phyloP scores from a whole-genome alignment of 139 green algal genomes.

The Choricystis sp. region DNA sequence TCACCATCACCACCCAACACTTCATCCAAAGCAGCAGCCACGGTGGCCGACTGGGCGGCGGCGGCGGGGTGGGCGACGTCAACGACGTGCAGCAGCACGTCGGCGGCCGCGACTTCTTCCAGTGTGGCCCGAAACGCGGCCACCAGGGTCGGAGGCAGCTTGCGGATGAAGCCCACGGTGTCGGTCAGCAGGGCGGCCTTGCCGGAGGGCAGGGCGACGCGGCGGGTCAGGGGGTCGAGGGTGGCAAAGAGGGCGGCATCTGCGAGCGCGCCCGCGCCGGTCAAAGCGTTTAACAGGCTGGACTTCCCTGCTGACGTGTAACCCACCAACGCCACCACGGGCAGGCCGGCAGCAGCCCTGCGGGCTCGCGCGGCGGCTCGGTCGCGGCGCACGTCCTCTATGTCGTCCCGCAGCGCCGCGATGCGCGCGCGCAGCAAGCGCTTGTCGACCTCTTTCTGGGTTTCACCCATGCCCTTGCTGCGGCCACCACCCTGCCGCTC shows the following conservation, averaged over 20 bases:
- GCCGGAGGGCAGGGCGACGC: constrained; percentile 52
- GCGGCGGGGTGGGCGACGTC: constrained; percentile 66
- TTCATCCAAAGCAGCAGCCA: constrained; percentile 50
- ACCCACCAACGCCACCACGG: constrained; percentile 75
- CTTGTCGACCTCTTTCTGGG: constrained; percentile 97
- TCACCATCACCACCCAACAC: constrained; percentile 21
- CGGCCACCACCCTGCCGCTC: constrained; percentile 64
- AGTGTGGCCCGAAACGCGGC: constrained; percentile 83
- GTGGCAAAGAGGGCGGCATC: constrained; percentile 97
- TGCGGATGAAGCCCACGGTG: constrained; percentile 89
- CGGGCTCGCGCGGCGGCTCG: constrained; percentile 46
- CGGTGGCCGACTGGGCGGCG: constrained; percentile 35
- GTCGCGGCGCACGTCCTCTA: constrained; percentile 54
- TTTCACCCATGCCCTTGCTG: constrained; percentile 80
- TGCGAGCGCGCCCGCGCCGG: constrained; percentile 47
- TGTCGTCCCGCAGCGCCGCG: constrained; percentile 30
- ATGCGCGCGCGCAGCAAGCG: constrained; percentile 53
- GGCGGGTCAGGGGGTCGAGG: constrained; percentile 88
- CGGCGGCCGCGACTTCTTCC: constrained; percentile 77
- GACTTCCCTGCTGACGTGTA: constrained; percentile 92
- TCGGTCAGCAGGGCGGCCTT: constrained; percentile 79
- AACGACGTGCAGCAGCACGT: constrained; percentile 82
- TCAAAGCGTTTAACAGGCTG: constrained; percentile 59
- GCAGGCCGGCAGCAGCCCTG: constrained; percentile 44
- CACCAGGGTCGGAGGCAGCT: constrained; percentile 91